Conservation (phyloP, 2,329 filamentous ascomycete genomes). For the Trichoderma atroviride region DNA sequence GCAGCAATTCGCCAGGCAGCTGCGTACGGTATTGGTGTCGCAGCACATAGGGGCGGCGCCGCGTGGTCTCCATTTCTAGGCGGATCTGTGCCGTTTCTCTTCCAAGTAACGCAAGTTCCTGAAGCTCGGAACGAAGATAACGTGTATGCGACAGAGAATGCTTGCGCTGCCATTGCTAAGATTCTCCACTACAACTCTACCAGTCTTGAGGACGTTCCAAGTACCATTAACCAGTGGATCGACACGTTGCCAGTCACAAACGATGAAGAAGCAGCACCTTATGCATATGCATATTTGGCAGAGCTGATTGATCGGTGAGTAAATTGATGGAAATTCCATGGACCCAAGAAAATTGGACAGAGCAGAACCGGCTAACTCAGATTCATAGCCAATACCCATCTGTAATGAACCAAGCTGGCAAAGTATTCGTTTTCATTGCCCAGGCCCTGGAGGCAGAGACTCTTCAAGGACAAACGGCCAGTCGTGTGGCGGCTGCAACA, state of each 20-base stretch:
- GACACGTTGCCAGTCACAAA: slow-evolving; percentile 89
- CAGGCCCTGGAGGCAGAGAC: slow-evolving; percentile 91
- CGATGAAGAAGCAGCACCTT: slow-evolving; percentile 96
- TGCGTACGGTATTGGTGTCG: slow-evolving; percentile 93
- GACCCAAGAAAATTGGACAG: not conserved
- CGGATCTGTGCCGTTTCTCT: slow-evolving; percentile 76
- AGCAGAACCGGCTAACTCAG: slow-evolving; percentile 34
- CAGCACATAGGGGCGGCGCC: slow-evolving; percentile 86
- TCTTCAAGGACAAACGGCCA: slow-evolving; percentile 80
- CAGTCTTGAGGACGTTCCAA: slow-evolving; percentile 74
- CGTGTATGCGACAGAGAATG: slow-evolving; percentile 96
- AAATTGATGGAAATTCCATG: slow-evolving; percentile 18
- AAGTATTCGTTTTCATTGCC: slow-evolving; percentile 82
- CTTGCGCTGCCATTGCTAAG: slow-evolving; percentile 94
- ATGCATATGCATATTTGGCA: slow-evolving; percentile 88
- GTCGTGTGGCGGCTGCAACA: slow-evolving; percentile 73
- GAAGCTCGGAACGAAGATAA: slow-evolving; percentile 89
- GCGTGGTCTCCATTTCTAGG: slow-evolving; percentile 87
- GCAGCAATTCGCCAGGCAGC: slow-evolving; percentile 94
- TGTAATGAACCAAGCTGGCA: slow-evolving; percentile 74
- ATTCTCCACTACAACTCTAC: slow-evolving; percentile 86
- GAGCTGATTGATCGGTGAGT: slow-evolving; percentile 94
- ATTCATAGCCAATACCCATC: slow-evolving; percentile 75
- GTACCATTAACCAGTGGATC: slow-evolving; percentile 82
- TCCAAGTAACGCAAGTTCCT: slow-evolving; percentile 79